Evolutionary conservation across 2,329 filamentous ascomycete species (phyloP).

Genomic region (Simplicillium aogashimaense): DNA sequence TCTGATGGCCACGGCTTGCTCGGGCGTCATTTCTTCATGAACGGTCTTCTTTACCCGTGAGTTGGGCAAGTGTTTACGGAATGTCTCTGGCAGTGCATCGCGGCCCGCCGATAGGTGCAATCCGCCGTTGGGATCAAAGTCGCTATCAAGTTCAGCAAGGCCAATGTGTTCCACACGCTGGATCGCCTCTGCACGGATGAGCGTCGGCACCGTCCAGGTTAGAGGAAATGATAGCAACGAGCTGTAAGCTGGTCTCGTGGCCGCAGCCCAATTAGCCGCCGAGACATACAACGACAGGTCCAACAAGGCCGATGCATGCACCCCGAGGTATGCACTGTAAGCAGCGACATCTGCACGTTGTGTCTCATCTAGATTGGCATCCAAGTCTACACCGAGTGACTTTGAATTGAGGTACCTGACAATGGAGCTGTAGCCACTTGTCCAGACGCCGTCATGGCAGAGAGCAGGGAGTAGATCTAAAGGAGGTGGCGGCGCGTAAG

Average conservation of each 20-base stretch:
- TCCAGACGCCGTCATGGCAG: conserved; percentile 39
- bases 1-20: conserved; percentile 64
- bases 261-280: conserved; percentile 71
- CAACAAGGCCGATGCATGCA: conserved; percentile 66
- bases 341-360: conserved; percentile 38
- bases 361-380: conserved; percentile 25
- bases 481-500: conserved; percentile 5
- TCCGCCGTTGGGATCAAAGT: conserved; percentile 31
- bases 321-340: conserved; percentile 60
- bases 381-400: conserved; percentile 24
- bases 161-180: conserved; percentile 60
- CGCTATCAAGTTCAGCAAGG: conserved; percentile 57
- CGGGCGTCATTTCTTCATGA: conserved; percentile 53
- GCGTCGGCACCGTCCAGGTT: conserved; percentile 75
- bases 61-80: conserved; percentile 25
- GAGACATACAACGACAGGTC: conserved; percentile 87
- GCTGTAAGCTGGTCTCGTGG: conserved; percentile 74
- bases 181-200: conserved; percentile 61
- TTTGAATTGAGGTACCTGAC: conserved; percentile 40
- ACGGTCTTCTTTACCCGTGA: conserved; percentile 43
- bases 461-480: conserved; percentile 47
- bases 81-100: conserved; percentile 27
- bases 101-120: conserved; percentile 25
- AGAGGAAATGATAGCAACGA: conserved; percentile 74
- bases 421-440: conserved; percentile 52